Evolutionary conservation across 202 grass and related monocot species (phyloP).

Genomic region (Saccharum hybrid): DNA sequence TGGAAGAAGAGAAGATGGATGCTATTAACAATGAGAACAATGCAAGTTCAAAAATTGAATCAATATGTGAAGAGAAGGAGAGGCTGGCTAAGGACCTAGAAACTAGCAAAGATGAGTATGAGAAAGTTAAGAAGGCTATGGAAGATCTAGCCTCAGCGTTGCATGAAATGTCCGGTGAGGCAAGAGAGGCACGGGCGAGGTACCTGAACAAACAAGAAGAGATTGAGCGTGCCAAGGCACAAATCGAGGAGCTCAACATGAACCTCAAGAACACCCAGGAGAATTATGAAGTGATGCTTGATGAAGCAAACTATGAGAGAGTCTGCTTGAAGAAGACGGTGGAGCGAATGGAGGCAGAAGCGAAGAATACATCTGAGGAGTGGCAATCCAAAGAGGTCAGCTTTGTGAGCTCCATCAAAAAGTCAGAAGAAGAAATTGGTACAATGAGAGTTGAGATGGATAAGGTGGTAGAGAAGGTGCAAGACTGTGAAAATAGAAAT

Average conservation of each 20-base stretch:
- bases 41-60: constrained; percentile 56
- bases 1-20: constrained; percentile 64
- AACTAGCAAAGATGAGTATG: constrained; percentile 58
- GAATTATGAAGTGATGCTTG: constrained; percentile 72
- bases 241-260: constrained; percentile 63
- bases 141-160: constrained; percentile 73
- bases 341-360: constrained; percentile 68
- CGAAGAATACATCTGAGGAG: constrained; percentile 49
- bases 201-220: constrained; percentile 66
- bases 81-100: constrained; percentile 58
- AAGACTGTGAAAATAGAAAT: constrained; percentile 48
- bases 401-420: constrained; percentile 56
- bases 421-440: constrained; percentile 59
- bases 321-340: constrained; percentile 70
- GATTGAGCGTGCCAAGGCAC: constrained; percentile 50
- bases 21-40: constrained; percentile 54
- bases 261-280: constrained; percentile 68
- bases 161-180: constrained; percentile 75
- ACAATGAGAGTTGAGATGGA: constrained; percentile 51
- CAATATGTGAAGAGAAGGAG: constrained; percentile 61
- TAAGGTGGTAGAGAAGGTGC: constrained; percentile 36
- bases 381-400: constrained; percentile 55
- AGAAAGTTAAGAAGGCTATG: constrained; percentile 74
- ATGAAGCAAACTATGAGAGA: constrained; percentile 83
- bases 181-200: constrained; percentile 61